Evolutionary conservation across 768 basidiomycete genomes (phyloP).

Genomic region (Gymnopilus junonius): DNA sequence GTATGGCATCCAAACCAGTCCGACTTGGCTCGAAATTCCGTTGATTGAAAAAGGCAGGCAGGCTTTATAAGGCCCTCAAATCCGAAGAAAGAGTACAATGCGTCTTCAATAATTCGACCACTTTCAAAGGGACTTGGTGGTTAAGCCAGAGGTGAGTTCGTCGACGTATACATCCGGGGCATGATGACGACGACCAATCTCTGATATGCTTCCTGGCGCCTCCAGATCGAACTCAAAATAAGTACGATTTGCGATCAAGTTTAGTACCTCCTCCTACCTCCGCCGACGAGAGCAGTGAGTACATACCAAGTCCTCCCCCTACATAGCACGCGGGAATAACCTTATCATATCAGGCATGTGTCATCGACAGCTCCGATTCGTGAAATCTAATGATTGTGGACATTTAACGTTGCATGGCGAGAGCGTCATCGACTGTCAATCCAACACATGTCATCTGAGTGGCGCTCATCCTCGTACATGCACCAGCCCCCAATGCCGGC

Average conservation of each 20-base stretch:
- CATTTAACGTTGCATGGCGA: slow-evolving; percentile 53
- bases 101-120: slow-evolving; percentile 11
- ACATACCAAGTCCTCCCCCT: slow-evolving; percentile 18
- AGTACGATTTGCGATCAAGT: slow-evolving; percentile 39
- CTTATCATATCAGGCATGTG: slow-evolving; percentile 54
- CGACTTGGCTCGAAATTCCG: slow-evolving; percentile 25
- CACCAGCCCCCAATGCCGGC: slow-evolving; percentile 51
- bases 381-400: slow-evolving; percentile 53
- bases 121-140: slow-evolving; percentile 1
- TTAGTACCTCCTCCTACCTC: slow-evolving; percentile 50
- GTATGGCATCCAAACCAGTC: slow-evolving; percentile 29
- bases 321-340: slow-evolving; percentile 24
- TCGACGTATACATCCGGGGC: slow-evolving; percentile 14
- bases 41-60: slow-evolving; percentile 16
- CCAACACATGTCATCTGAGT: slow-evolving; percentile 49
- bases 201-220: slow-evolving; percentile 33
- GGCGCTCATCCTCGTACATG: slow-evolving; percentile 53
- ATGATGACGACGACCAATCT: slow-evolving; percentile 9
- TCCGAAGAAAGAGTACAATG: slow-evolving; percentile 9
- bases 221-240: slow-evolving; percentile 41
- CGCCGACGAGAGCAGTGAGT: slow-evolving; percentile 51
- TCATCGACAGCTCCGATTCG: slow-evolving; percentile 61
- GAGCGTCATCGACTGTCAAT: slow-evolving; percentile 57
- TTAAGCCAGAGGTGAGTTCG: slow-evolving; percentile 17
- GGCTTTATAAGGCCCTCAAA: slow-evolving; percentile 31